Conservation (phyloP, 441 rosid species). For the Capsella rubella region DNA sequence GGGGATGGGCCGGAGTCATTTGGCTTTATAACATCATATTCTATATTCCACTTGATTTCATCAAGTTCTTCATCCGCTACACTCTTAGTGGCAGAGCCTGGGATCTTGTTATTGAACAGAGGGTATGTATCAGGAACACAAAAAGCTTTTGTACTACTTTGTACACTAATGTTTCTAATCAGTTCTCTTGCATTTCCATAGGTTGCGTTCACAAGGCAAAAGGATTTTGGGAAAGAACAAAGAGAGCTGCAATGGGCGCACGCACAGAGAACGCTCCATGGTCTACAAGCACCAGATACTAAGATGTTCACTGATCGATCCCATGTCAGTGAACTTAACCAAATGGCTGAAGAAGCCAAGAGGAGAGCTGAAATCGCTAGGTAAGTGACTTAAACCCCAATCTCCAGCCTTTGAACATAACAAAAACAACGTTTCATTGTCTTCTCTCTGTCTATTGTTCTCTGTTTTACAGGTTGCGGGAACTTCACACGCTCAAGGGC, state of each 20-base stretch:
- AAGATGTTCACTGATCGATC: slow-evolving; percentile 88
- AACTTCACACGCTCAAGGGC: slow-evolving; percentile 88
- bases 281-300: slow-evolving; percentile 87
- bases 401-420: neutral
- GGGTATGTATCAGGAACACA: slow-evolving; percentile 57
- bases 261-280: slow-evolving; percentile 93
- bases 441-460: slow-evolving; percentile 1
- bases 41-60: slow-evolving; percentile 85
- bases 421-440: slow-evolving; percentile 1
- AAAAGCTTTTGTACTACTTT: slow-evolving; percentile 5
- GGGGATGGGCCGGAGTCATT: slow-evolving; percentile 98
- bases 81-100: slow-evolving; percentile 96
- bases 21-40: slow-evolving; percentile 89
- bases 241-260: slow-evolving; percentile 99
- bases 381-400: slow-evolving; percentile 43
- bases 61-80: slow-evolving; percentile 88
- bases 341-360: slow-evolving; percentile 98
- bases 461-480: slow-evolving; percentile 69
- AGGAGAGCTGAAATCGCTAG: slow-evolving; percentile 97
- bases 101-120: slow-evolving; percentile 96
- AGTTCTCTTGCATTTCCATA: slow-evolving; percentile 35
- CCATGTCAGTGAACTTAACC: slow-evolving; percentile 82
- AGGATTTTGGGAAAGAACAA: slow-evolving; percentile 94
- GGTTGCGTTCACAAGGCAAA: slow-evolving; percentile 96
- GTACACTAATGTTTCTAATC: neutral